These are phyloP conservation scores for Aureobasidium sp. DNA, from an alignment of 2,329 filamentous ascomycete species.

Conservation along the genomic window DNA sequence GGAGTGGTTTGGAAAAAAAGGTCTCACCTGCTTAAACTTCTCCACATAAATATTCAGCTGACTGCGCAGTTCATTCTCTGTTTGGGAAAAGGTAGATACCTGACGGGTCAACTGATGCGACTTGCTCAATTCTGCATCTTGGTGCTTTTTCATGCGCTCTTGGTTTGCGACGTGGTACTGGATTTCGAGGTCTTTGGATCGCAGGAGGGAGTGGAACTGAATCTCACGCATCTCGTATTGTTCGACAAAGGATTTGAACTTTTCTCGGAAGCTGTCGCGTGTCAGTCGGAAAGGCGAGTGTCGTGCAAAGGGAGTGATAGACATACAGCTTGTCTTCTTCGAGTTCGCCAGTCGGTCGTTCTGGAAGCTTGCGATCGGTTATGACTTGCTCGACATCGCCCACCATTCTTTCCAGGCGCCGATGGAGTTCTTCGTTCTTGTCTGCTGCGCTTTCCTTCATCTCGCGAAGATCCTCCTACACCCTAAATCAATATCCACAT, in stretches of 20 bases:
- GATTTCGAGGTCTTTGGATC: constrained; percentile 92
- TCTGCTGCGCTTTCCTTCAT: constrained; percentile 79
- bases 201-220: constrained; percentile 85
- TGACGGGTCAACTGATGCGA: constrained; percentile 82
- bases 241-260: constrained; percentile 91
- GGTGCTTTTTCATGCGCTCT: constrained; percentile 82
- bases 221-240: constrained; percentile 94
- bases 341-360: constrained; percentile 73
- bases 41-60: constrained; percentile 98
- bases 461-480: constrained; percentile 80
- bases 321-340: constrained; percentile 79
- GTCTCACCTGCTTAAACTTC: constrained; percentile 93
- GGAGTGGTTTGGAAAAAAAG: constrained; percentile 13
- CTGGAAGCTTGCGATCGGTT: constrained; percentile 75
- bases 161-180: constrained; percentile 83
- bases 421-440: constrained; percentile 75
- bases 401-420: constrained; percentile 72
- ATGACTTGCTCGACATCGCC: constrained; percentile 84
- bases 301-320: not conserved
- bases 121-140: constrained; percentile 72
- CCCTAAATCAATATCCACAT: constrained; percentile 31
- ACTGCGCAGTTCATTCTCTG: constrained; percentile 84
- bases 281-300: not conserved
- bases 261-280: constrained; percentile 52
- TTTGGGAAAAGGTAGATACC: constrained; percentile 92